These are phyloP conservation scores for Suillus discolor DNA, from an alignment of 768 basidiomycete genomes.

Conservation along the genomic window DNA sequence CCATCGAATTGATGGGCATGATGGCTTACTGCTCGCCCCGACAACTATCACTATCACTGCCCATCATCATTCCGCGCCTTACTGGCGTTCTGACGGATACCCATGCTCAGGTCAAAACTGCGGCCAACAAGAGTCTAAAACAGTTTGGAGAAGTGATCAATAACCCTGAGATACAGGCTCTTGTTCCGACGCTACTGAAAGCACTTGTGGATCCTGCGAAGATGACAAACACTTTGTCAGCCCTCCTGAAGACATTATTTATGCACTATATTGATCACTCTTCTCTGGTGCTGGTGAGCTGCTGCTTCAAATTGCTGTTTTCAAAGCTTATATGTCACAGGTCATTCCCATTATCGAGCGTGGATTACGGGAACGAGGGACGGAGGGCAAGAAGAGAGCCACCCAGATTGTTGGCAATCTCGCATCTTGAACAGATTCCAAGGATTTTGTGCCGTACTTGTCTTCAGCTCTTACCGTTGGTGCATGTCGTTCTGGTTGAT, in stretches of 20 bases:
- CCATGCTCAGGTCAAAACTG: constrained; percentile 90
- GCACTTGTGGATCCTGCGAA: constrained; percentile 95
- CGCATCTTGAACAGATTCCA: constrained; percentile 83
- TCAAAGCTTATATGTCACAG: constrained; percentile 38
- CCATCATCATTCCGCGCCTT: constrained; percentile 94
- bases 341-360: constrained; percentile 95
- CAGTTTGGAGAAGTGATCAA: constrained; percentile 98
- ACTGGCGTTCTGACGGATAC: constrained; percentile 96
- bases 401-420: constrained; percentile 98
- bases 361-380: constrained; percentile 87
- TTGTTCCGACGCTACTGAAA: constrained; percentile 89
- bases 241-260: constrained; percentile 91
- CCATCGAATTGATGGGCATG: constrained; percentile 94
- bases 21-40: constrained; percentile 99
- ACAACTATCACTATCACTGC: constrained; percentile 92
- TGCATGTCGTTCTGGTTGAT: constrained; percentile 91
- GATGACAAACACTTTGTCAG: constrained; percentile 81
- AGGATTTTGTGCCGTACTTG: constrained; percentile 96
- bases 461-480: constrained; percentile 83
- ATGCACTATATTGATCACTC: constrained; percentile 98
- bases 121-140: constrained; percentile 95
- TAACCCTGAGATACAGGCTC: constrained; percentile 93
- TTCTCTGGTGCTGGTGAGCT: constrained; percentile 83
- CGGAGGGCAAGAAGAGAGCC: constrained; percentile 94
- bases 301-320: background rate